phyloP scores from a whole-genome alignment of 2,329 filamentous ascomycete species.

The Aureobasidium sp. region DNA sequence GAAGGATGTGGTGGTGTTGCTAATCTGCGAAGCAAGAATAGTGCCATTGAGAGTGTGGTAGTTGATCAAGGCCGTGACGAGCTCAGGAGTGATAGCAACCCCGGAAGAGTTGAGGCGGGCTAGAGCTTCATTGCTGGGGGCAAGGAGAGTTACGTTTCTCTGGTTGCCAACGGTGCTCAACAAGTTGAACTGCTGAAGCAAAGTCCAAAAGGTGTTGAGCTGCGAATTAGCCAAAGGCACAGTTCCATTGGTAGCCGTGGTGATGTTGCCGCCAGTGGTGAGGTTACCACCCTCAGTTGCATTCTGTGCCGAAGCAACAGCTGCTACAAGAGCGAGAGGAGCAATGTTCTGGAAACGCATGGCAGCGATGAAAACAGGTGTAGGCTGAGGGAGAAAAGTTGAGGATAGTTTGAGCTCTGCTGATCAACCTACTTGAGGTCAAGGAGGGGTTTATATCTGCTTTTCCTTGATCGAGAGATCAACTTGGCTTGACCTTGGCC shows the following conservation, averaged over 20 bases:
- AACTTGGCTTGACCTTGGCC: constrained; percentile 11
- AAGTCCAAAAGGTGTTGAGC: constrained; percentile 10
- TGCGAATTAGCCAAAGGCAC: constrained; percentile 2
- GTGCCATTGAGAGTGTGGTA: constrained; percentile 56
- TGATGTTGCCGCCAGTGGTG: constrained; percentile 7
- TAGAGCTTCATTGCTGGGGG: constrained; percentile 45
- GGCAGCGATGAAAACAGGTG: neutral
- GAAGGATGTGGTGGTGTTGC: constrained; percentile 34
- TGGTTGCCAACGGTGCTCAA: constrained; percentile 21
- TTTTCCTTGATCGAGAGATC: neutral
- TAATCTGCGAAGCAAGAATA: constrained; percentile 34
- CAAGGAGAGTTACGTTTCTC: constrained; percentile 52
- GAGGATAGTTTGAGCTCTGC: neutral
- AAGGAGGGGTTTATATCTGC: constrained; percentile 12
- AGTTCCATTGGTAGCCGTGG: neutral
- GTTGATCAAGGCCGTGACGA: constrained; percentile 42
- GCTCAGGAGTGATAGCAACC: constrained; percentile 26
- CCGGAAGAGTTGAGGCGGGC: constrained; percentile 30
- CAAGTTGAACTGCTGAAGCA: constrained; percentile 1
- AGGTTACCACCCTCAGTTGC: constrained; percentile 10
- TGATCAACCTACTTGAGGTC: neutral
- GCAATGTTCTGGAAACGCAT: constrained; percentile 15
- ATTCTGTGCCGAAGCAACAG: constrained; percentile 13
- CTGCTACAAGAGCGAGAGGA: constrained; percentile 8
- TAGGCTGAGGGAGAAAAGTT: neutral